Conservation (phyloP, 2,329 filamentous ascomycete species). For the Cadophora sp. region DNA sequence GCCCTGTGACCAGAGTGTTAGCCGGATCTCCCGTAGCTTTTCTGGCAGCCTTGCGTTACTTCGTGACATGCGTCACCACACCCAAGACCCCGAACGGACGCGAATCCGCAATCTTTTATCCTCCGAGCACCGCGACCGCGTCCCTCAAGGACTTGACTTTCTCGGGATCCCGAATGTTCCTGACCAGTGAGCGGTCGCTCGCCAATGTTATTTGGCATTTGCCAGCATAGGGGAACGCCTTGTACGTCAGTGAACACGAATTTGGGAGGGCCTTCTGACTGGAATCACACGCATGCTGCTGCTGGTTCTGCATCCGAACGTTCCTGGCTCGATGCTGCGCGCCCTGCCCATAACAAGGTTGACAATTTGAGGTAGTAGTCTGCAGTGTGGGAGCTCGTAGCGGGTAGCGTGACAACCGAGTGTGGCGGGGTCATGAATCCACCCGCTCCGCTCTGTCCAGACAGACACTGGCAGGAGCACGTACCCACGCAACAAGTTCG, state of each 20-base stretch:
- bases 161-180: constrained; percentile 5
- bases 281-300: background rate
- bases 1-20: background rate
- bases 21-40: background rate
- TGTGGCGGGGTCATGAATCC: no score
- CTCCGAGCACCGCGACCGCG: background rate
- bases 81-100: constrained; percentile 2
- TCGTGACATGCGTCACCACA: constrained; percentile 3
- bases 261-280: background rate
- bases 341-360: background rate
- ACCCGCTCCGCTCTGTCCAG: no score
- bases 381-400: no score
- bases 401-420: no score
- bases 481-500: no score
- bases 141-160: background rate
- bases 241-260: constrained; percentile 10
- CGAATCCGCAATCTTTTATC: constrained; percentile 2
- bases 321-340: constrained; percentile 10
- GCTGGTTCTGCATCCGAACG: background rate
- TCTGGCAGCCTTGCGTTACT: constrained; percentile 9
- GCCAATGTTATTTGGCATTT: background rate
- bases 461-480: no score
- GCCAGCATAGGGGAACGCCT: background rate
- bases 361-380: no score
- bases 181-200: background rate